Evolutionary conservation across 768 basidiomycete species (phyloP).

Genomic region (Xanthoconium stramineum): DNA sequence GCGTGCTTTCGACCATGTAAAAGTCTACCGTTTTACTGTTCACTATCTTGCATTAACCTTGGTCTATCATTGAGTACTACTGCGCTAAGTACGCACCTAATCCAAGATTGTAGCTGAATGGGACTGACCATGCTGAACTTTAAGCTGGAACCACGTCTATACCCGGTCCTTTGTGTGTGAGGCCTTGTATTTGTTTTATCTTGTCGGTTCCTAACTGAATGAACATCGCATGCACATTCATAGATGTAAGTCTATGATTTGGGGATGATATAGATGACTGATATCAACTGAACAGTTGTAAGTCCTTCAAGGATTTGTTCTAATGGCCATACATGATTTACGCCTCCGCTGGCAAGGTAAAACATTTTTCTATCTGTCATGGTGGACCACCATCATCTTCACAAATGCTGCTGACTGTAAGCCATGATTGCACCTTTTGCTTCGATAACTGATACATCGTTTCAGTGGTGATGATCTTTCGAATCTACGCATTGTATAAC

Average conservation of each 20-base stretch:
- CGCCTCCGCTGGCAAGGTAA: background rate
- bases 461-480: conserved; percentile 10
- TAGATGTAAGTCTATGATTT: conserved; percentile 4
- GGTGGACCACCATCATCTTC: background rate
- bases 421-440: background rate
- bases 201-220: background rate
- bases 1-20: background rate
- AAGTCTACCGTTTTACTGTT: background rate
- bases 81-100: background rate
- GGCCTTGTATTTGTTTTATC: background rate
- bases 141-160: background rate
- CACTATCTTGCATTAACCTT: background rate
- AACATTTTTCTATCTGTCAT: background rate
- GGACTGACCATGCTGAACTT: background rate
- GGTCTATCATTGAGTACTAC: background rate
- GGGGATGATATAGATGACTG: background rate
- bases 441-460: background rate
- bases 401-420: background rate
- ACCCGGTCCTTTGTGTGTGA: conserved; percentile 5
- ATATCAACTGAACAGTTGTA: background rate
- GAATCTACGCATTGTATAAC: conserved; percentile 10
- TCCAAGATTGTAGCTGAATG: background rate
- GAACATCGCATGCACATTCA: no score
- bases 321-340: background rate
- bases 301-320: background rate